phyloP scores from a whole-genome alignment of 345 rosid genomes.

The Psidium guajava region DNA sequence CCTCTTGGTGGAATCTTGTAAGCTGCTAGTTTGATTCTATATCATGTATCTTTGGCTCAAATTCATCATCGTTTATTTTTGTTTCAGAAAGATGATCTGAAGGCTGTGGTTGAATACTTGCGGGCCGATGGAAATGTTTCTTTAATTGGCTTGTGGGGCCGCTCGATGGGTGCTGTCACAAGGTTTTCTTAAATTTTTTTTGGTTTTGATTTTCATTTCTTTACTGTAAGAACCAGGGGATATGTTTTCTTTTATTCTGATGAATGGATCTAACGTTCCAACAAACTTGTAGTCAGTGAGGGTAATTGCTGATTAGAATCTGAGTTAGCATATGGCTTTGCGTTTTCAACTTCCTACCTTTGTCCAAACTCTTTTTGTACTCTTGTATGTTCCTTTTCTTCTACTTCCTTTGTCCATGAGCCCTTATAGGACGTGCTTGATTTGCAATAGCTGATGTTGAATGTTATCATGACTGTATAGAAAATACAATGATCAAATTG shows the following conservation, averaged over 20 bases:
- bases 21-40: not conserved
- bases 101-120: conserved; percentile 32
- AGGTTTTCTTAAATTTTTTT: conserved; percentile 11
- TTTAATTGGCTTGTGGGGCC: conserved; percentile 42
- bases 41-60: not conserved
- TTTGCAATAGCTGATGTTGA: not conserved
- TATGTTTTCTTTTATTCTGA: not conserved
- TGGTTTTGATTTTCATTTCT: not conserved
- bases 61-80: not conserved
- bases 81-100: conserved; percentile 36
- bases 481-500: not conserved
- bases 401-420: not conserved
- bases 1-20: not conserved
- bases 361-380: not conserved
- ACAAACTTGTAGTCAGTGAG: not conserved
- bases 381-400: not conserved
- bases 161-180: conserved; percentile 47
- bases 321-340: not conserved
- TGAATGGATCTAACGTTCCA: not conserved
- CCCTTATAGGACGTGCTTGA: not conserved
- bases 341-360: not conserved
- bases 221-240: not conserved
- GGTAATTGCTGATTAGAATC: not conserved
- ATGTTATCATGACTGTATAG: not conserved
- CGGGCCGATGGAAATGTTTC: conserved; percentile 33